Base-by-base conservation (phyloP, 2,329 filamentous ascomycete species). In the Lachnellula cervina region DNA sequence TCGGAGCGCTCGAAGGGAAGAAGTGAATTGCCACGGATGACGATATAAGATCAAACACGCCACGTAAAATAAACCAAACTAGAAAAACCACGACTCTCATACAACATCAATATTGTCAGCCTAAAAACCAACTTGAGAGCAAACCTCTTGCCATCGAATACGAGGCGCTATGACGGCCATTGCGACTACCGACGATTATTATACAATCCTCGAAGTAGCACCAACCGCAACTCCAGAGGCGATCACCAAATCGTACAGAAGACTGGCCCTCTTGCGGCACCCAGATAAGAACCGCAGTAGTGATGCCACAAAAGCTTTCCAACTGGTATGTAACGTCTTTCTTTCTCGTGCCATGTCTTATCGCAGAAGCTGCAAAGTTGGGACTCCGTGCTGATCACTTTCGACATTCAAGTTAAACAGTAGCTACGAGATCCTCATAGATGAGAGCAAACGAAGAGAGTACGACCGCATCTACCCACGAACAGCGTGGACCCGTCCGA, bases 371-470 rank as follows among this genome's bases (percentile, higher is more conserved):
- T 11, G 28, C 28, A 4, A 32, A 32, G 9, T 32, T 11, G 28
- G 13, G 28, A 32, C 9, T 13, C 28, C 9, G 8, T 40, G 37
- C 37, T 40, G 17, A 32, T 32, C 28, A 13, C 28, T 32, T 13
- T 32, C 8, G 37, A 9, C 7, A 17, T 17, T 6, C 5, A 17
- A 40, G 37, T n/a, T 40, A 3, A 4, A 2, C 4, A 35, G 44
- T 56, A 69, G 69, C 43, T 70, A 70, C 55, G 66, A 70, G 52
- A 70, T 65, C 21, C 59, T 71, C 52, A 66, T 62, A n/a, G 64
- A 70, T 52, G 62, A 62, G 55, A 55, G 6, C 38, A 55, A 64
- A 55, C 68, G 69, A n/a, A 58, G 56, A 54, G 52, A 23, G 16
- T 71, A 71, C 61, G 64, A 71, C 47, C 59, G 60, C 52, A 60